Conservation (phyloP, 306 rosid species). For the Mimosa bimucronata region DNA sequence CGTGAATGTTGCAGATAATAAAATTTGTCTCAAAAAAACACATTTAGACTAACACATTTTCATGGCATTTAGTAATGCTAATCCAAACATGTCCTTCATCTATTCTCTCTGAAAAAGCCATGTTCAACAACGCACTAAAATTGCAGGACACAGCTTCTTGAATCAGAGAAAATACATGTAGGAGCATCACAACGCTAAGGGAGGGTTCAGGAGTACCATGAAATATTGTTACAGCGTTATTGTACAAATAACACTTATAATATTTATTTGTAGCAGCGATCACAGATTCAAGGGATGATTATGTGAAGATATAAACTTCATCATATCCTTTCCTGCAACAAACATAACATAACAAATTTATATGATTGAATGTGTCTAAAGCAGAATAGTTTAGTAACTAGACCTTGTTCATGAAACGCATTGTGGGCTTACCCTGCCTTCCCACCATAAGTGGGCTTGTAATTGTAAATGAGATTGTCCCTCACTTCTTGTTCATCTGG, state of each 20-base stretch:
- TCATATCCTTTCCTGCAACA: constrained; percentile 71
- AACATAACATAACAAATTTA: background rate
- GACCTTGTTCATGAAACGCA: background rate
- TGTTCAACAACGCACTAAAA: background rate
- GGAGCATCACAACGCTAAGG: background rate
- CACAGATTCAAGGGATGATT: background rate
- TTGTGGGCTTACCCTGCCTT: constrained; percentile 69
- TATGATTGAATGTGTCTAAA: background rate
- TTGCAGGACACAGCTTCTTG: background rate
- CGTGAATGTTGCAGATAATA: too few relatives aligned
- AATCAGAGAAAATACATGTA: too few relatives aligned
- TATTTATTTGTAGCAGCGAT: background rate
- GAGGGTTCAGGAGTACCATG: background rate
- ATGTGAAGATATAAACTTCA: constrained; percentile 69
- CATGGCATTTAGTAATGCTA: background rate
- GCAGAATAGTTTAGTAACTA: background rate
- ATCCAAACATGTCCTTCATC: background rate
- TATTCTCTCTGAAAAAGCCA: background rate
- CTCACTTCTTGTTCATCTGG: constrained; percentile 59
- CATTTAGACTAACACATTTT: too few relatives aligned
- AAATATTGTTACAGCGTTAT: background rate
- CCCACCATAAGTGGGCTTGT: constrained; percentile 78
- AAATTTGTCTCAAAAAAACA: too few relatives aligned
- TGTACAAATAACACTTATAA: background rate
- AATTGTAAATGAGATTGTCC: constrained; percentile 86